Evolutionary conservation across 305 asterid genomes (phyloP).

Genomic region (Fraxinus platypoda): DNA sequence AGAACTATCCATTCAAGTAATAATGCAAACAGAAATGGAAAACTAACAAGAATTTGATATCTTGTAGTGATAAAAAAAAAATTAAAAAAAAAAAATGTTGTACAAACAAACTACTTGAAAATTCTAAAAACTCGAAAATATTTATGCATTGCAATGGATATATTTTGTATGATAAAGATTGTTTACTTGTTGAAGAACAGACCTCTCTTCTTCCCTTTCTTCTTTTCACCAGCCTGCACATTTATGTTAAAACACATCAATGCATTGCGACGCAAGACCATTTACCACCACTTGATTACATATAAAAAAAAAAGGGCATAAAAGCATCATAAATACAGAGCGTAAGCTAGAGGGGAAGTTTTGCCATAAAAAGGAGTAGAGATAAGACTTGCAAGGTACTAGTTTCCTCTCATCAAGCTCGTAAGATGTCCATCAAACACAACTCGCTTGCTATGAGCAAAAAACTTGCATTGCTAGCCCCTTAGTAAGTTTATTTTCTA

Average conservation of each 20-base stretch:
- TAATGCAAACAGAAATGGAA: not conserved
- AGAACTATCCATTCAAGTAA: not conserved
- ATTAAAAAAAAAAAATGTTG: not conserved
- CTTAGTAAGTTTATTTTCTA: not conserved
- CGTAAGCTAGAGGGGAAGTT: not conserved
- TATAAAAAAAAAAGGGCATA: not conserved
- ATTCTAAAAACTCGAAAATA: not conserved
- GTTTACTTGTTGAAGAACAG: constrained; percentile 63
- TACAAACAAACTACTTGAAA: not conserved
- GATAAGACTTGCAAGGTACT: not conserved
- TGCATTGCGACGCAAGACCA: not conserved
- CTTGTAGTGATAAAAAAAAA: not conserved
- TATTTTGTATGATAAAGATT: not conserved
- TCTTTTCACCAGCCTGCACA: constrained; percentile 79
- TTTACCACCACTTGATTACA: not conserved
- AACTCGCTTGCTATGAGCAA: not conserved
- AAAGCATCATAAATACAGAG: not conserved
- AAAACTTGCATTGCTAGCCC: not conserved
- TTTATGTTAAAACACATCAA: constrained; percentile 3
- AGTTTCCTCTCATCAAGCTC: not conserved
- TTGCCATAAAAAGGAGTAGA: not conserved
- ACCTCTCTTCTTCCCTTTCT: constrained; percentile 65
- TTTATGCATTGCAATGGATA: not conserved
- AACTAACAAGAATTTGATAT: not conserved
- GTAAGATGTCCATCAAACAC: not conserved